Evolutionary conservation across 164 flowering plant genomes (phyloP), one percentile per base, ranked within the genome.

Genomic region (Paratinospora sagittata): DNA sequence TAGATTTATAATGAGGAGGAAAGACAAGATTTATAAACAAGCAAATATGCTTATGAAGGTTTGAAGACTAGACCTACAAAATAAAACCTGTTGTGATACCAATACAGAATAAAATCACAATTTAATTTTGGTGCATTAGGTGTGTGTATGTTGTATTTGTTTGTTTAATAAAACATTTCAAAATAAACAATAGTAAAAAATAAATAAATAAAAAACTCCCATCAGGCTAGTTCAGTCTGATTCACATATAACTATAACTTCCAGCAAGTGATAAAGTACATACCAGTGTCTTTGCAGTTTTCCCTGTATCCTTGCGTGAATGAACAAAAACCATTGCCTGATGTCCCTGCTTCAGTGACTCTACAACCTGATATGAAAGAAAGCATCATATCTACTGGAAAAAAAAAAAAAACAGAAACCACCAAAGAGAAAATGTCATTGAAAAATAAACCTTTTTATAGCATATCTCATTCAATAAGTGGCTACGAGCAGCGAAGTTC

Each of bases 271-370:
- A 45, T 21, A 37, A 37, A 16, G 62, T 19, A 17, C 23, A 67
- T 90, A 96, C 99, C 95, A 96, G 79, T 75, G 82, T 87, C 68
- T 82, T 83, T 66, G 98, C 99, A 37, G 98, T 96, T 83, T 93
- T 96, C 66, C 84, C 91, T 6, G 99, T 96, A 79, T 96, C 99
- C 80, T 96, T 96, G 6, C 99, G 84, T 23, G 99, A 89, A 83
- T 96, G 98, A 71, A 96, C 99, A 80, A 96, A 96, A 39, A 96
- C 93, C 99, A 96, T 96, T 61, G 85, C 98, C 74, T 96, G 99
- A 82, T 96, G 84, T 49, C 97, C 98, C 77, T 86, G 91, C 81
- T 76, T 90, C 36, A 95, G 39, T 63, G 99, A 92, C 55, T 96
- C 99, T 75, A 84, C 85, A 61, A 93, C 90, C 99, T 96, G 84